Evolutionary conservation across 495 filamentous ascomycete genomes (phyloP), one percentile per base, ranked within the genome.

Genomic region (Chaetomidium leptoderma): DNA sequence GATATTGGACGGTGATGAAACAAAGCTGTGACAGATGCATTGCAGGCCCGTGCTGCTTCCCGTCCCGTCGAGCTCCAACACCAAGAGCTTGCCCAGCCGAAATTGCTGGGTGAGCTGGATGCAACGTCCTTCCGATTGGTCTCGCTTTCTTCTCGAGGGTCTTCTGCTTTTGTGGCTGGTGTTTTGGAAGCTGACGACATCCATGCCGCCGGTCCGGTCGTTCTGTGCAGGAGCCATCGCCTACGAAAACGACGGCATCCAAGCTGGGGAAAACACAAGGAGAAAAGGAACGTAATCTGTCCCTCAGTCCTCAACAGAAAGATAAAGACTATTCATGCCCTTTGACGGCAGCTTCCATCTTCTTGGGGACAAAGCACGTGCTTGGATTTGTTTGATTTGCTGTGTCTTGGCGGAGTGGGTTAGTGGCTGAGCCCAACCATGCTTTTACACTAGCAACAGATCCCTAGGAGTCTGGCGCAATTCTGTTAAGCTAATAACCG

Each of bases 1-100:
- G 43, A 52, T 17, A 58, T 23, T 63, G 61, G 57, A 54, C 21
- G 61, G 21, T 33, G 66, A 68, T 71, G 69, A 71, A 71, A 71
- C 69, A 13, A 40, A 55, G 60, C 49, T 70, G 66, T 56, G 60
- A 71, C 66, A 60, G 10, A 29, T n/a, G n/a, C n/a, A n/a, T 39
- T 44, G 21, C 32, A 29, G 32, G 32, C 13, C 45, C 29, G 35
- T n/a, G n/a, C n/a, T 42, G 44, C 44, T 44, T 35, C 26, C 45
- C 26, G 6, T n/a, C 14, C 35, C 30, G 30, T 32, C 30, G 7
- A 44, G 24, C 40, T 23, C 19, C 4, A 9, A 21, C 40, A 44
- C 16, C 14, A 23, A 13, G 21, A 24, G 39, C 21, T 51, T 17
- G n/a, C 39, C n/a, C 9, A 44, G 29, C 17, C 42, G 10, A 29